Conservation (phyloP, 805 yeast species). For the Starmerella davenportii region DNA sequence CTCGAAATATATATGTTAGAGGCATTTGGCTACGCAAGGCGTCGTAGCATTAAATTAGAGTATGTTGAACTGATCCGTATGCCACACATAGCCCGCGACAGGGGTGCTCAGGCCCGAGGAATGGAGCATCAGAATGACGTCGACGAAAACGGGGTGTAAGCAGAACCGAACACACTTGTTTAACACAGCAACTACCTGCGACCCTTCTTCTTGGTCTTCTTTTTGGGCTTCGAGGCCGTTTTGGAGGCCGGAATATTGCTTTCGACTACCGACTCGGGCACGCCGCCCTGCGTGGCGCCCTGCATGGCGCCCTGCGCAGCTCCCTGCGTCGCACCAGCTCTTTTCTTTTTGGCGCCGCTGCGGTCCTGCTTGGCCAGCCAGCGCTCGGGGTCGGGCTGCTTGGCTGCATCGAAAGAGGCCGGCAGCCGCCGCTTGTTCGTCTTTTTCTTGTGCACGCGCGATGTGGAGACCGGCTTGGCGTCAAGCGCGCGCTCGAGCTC, state of each 20-base stretch:
- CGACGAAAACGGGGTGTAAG: too few species aligned
- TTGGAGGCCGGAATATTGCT: background rate
- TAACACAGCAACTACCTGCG: background rate
- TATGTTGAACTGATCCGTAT: too few species aligned
- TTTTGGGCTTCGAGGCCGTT: background rate
- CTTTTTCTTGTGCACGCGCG: background rate
- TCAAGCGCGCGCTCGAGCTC: background rate
- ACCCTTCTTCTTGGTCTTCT: background rate
- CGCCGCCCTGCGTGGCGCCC: background rate
- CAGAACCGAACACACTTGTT: too few species aligned
- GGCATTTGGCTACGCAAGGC: too few species aligned
- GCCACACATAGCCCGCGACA: too few species aligned
- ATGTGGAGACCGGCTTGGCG: background rate
- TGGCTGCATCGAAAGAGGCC: conserved; percentile 26
- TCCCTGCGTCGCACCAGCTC: conserved; percentile 30
- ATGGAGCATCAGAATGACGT: too few species aligned
- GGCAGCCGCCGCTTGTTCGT: conserved; percentile 24
- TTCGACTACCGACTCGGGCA: background rate
- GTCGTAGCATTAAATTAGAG: too few species aligned
- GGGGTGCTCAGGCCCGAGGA: too few species aligned
- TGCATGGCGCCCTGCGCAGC: conserved; percentile 3
- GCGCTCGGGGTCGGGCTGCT: conserved; percentile 49
- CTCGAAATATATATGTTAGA: too few species aligned
- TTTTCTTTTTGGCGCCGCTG: conserved; percentile 62
- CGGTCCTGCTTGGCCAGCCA: conserved; percentile 86